These are phyloP conservation scores for Rhodotorula sp. DNA, from an alignment of 1,284 basidiomycete genomes.

Conservation along the genomic window DNA sequence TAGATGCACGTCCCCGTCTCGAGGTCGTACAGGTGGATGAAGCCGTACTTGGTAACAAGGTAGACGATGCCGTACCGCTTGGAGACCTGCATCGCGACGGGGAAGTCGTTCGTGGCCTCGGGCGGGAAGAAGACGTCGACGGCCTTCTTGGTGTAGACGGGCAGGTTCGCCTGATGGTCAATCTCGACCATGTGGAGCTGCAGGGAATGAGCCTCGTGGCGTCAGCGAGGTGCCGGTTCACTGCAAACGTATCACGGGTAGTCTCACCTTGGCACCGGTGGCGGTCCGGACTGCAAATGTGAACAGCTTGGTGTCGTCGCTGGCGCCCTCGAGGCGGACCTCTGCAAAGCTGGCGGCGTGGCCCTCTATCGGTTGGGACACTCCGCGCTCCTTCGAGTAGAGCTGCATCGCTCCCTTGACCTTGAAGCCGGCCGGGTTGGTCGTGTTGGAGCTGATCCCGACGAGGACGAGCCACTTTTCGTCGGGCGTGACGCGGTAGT, in stretches of 20 bases:
- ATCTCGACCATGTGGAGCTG: constrained; percentile 98
- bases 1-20: constrained; percentile 98
- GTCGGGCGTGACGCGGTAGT: constrained; percentile 87
- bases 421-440: constrained; percentile 90
- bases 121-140: constrained; percentile 99
- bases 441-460: constrained; percentile 91
- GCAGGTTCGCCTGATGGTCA: constrained; percentile 91
- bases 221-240: too few species aligned
- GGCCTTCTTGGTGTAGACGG: constrained; percentile 91
- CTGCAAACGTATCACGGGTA: too few species aligned
- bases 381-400: constrained; percentile 85
- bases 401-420: constrained; percentile 96
- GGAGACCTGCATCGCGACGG: constrained; percentile 99
- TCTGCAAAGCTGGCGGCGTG: constrained; percentile 97
- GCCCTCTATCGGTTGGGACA: constrained; percentile 97
- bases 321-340: constrained; percentile 81
- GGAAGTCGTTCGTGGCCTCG: constrained; percentile 97
- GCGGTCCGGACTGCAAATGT: constrained; percentile 93
- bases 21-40: constrained; percentile 98
- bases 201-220: not conserved
- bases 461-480: constrained; percentile 97
- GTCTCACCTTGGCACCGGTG: constrained; percentile 85
- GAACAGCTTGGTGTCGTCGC: constrained; percentile 84
- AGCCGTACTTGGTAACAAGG: constrained; percentile 98
- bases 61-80: constrained; percentile 96